phyloP scores from a whole-genome alignment of 352 stramenopile genomes.

The Phytopythium montanum region DNA sequence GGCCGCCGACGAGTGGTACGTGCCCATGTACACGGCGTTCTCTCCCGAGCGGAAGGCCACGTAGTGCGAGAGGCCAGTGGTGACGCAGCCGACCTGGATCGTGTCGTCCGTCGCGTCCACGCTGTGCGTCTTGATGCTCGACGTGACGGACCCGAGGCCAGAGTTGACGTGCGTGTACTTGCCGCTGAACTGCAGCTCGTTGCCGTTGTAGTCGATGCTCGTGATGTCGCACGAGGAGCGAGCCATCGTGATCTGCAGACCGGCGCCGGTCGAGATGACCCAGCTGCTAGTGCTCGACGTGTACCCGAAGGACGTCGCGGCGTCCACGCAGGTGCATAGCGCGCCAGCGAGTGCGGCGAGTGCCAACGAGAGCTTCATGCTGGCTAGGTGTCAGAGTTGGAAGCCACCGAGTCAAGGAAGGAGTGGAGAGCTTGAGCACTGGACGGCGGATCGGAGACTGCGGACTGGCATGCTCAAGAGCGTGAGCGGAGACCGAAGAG shows the following conservation, averaged over 20 bases:
- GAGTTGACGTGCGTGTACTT: conserved; percentile 54
- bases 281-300: conserved; percentile 29
- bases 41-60: conserved; percentile 49
- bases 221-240: conserved; percentile 43
- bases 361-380: not conserved
- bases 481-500: too few species aligned
- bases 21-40: conserved; percentile 59
- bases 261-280: conserved; percentile 34
- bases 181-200: conserved; percentile 42
- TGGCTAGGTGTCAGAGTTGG: not conserved
- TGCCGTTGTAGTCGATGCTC: conserved; percentile 42
- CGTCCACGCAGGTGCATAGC: conserved; percentile 10
- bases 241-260: conserved; percentile 36
- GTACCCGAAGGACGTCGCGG: conserved; percentile 33
- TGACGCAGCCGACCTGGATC: conserved; percentile 41
- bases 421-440: too few species aligned
- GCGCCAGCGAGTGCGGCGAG: not conserved
- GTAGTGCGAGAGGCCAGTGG: conserved; percentile 36
- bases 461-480: too few species aligned
- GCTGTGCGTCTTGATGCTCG: conserved; percentile 27
- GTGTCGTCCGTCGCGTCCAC: conserved; percentile 30
- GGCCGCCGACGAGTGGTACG: conserved; percentile 34
- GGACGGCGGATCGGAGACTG: too few species aligned
- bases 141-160: conserved; percentile 33
- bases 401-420: too few species aligned